Base-by-base conservation (phyloP, 1,284 basidiomycete genomes). In the Microbotryomycetes sp. region DNA sequence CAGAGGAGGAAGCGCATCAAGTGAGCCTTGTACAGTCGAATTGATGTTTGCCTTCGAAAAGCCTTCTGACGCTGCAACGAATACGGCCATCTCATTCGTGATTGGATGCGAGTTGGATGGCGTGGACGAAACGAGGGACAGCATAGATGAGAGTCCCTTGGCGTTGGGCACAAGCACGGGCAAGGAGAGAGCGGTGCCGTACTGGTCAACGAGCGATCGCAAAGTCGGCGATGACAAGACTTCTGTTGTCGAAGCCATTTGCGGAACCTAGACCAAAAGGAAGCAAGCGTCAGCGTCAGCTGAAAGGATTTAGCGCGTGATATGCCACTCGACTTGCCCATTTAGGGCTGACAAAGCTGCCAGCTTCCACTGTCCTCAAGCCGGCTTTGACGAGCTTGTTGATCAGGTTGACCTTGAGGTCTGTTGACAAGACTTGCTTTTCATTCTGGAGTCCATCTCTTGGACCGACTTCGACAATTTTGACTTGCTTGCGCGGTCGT, bases 371-470 rank as follows among this genome's bases (percentile, higher is more conserved):
- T 57, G 79, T 83, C 57, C 78, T 79, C 65, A 86, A 75, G 0
- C 93, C 93, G 3, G 88, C 84, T 9, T 77, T 73, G 5, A 82
- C 83, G 4, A 97, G 82, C 15, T 85, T 78, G 62, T 88, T 82
- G 64, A 97, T 85, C 52, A 97, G 81, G 68, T 89, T 86, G 47
- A 86, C 82, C 75, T 94, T 96, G 65, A 87, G 78, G 13, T 82
- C 79, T 3, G 94, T 85, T 7, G 85, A 78, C 2, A 75, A 62
- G 0, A 80, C 79, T 13, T 55, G 45, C 66, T 86, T 85, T 73
- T 97, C 89, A 73, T 97, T 97, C 78, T 97, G 93, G 16, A 97
- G 79, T 0, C 93, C 93, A 75, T 97, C 93, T 24, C 93, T 80
- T 1, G 92, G 89, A 0, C 89, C 89, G 4, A 96, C 91, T 76